Conservation (phyloP, 2,329 filamentous ascomycete species). For the Penicillium sp. region DNA sequence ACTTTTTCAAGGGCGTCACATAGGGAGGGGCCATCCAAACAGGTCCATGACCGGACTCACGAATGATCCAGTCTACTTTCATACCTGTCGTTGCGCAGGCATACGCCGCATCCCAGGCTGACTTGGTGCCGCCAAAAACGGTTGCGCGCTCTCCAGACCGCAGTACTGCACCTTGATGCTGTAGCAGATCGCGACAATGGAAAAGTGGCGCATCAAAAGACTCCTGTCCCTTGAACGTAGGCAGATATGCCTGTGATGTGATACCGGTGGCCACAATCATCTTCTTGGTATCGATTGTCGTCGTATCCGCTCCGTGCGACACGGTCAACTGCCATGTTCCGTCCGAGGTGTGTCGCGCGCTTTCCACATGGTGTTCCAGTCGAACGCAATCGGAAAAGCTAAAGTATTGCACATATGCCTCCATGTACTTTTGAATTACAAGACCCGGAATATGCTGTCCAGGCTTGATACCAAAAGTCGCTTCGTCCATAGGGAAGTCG, state of each 20-base stretch:
- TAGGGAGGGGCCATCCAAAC: conserved; percentile 47
- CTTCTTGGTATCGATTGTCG: conserved; percentile 42
- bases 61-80: conserved; percentile 47
- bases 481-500: conserved; percentile 68
- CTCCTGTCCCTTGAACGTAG: conserved; percentile 51
- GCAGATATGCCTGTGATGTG: conserved; percentile 58
- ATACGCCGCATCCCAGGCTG: conserved; percentile 63
- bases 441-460: conserved; percentile 61
- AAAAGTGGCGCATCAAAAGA: conserved; percentile 56
- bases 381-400: conserved; percentile 51
- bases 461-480: conserved; percentile 49
- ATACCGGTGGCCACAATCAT: conserved; percentile 64
- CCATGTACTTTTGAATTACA: conserved; percentile 58
- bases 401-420: conserved; percentile 56
- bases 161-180: conserved; percentile 34
- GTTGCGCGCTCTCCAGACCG: conserved; percentile 37
- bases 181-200: conserved; percentile 56
- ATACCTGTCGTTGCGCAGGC: conserved; percentile 55
- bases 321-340: conserved; percentile 39
- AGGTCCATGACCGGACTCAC: conserved; percentile 44
- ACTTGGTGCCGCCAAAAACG: conserved; percentile 64
- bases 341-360: conserved; percentile 45
- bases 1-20: conserved; percentile 66
- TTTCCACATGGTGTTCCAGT: conserved; percentile 53
- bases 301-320: conserved; percentile 12